Base-by-base conservation (phyloP, 352 stramenopile genomes). In the Blastocystis sp. region DNA sequence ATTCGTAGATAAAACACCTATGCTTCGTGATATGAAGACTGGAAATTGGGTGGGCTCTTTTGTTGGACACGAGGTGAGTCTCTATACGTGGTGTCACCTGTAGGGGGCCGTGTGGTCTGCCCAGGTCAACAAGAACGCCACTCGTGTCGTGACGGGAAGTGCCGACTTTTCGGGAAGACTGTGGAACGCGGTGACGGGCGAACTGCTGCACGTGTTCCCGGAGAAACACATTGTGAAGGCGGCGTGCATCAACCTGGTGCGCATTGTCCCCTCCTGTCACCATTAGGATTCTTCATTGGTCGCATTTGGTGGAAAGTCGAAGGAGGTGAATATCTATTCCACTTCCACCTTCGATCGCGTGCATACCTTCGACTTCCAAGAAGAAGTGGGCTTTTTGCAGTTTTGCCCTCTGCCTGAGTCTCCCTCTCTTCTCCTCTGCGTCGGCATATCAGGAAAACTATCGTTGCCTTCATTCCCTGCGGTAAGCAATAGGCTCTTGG, bases 1-100 rank as follows among this genome's bases (percentile, higher is more conserved):
- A 28, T 41, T 66, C 52, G 56, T 40, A 88, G 93, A 96, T 90
- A 95, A 95, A 89, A 90, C 93, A 61, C 93, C 93, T 52, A 95
- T 95, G 93, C 90, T 96, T 66, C 92, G 93, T 1, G 92, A 92
- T 69, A 93, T 90, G 7, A 91, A 92, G 62, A 92, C 93, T 40
- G 93, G 93, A 70, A 92, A 96, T 90, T 96, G 93, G 93, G 94
- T 96, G 84, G 93, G 93, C 65, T 95, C 92, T 59, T 96, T 96
- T 76, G 92, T 95, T 60, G 93, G 93, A 61, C 93, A 96, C 90
- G 95, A 95, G 80, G 62, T 88, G 45, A 62, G 21, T 38, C 5
- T 59, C n/a, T 59, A 9, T 82, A 19, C 14, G 11, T 64, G 48
- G 38, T 43, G 28, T 17, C 14, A 34, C 23, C 11, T 21, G 14